Evolutionary conservation across 2,329 filamentous ascomycete genomes (phyloP), one percentile per base, ranked within the genome.

Genomic region (Fusarium goolgardi): DNA sequence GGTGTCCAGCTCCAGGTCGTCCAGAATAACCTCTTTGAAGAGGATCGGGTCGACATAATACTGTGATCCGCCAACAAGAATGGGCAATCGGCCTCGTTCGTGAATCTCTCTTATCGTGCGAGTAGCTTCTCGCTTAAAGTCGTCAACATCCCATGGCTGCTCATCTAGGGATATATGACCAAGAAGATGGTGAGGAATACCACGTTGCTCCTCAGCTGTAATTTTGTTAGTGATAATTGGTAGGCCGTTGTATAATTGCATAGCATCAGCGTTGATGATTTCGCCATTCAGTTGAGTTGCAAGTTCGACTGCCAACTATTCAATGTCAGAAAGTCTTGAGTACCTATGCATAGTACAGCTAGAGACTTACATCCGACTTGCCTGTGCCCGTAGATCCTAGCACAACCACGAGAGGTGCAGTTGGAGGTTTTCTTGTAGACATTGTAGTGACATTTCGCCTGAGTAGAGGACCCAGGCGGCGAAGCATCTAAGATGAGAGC

Each of bases 141-240:
- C 84, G 0, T 90, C 88, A 11, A 97, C 91, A 6, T 88, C 89
- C 94, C 95, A 98, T 0, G 94, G 89, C 69, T 91, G 88, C 65
- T 95, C 88, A 37, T 91, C 85, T 4, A 96, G 81, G 8, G 87
- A 84, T 56, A 98, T 90, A 67, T 89, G 90, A 52, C 92, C 93
- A 25, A 99, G 86, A 5, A 99, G 82, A 78, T 99, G 95, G 76
- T 99, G 96, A 6, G 91, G 91, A 13, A 99, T 84, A 12, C 91
- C 92, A 63, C 90, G 86, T 73, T 89, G 90, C 77, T 98, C 95
- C 21, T 88, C 84, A 1, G 76, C 53, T 0, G 92, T 88, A 60
- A 98, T 91, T 77, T 98, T 97, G 78, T 99, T 99, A 27, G 96
- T 99, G 71, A 98, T 95, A 67, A 98, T 90, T 7, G 96, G 94